These are phyloP conservation scores for Kluyveromyces sp. DNA, from an alignment of 1,139 yeast species.

Conservation along the genomic window DNA sequence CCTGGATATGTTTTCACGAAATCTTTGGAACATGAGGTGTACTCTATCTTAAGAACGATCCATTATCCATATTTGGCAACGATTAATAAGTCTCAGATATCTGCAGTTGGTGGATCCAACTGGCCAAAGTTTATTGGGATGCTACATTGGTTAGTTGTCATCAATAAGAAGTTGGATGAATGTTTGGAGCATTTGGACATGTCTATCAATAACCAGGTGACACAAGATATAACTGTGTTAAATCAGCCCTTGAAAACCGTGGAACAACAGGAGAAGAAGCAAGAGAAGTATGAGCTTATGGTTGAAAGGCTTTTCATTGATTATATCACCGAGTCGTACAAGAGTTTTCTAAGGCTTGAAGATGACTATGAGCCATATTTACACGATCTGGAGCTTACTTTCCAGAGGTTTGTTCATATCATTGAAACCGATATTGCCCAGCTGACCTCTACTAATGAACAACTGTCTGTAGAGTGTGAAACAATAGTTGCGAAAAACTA, in stretches of 20 bases:
- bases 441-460: slow-evolving; percentile 35
- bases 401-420: slow-evolving; percentile 38
- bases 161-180: slow-evolving; percentile 42
- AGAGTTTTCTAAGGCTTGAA: slow-evolving; percentile 53
- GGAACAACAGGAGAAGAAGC: slow-evolving; percentile 33
- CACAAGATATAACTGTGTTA: slow-evolving; percentile 26
- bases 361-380: slow-evolving; percentile 53
- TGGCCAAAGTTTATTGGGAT: slow-evolving; percentile 84
- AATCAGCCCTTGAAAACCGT: slow-evolving; percentile 38
- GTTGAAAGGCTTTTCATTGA: slow-evolving; percentile 57
- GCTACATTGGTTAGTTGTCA: slow-evolving; percentile 68
- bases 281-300: slow-evolving; percentile 30
- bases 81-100: slow-evolving; percentile 73
- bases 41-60: slow-evolving; percentile 52
- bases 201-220: slow-evolving; percentile 21
- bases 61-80: slow-evolving; percentile 77
- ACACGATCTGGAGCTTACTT: slow-evolving; percentile 50
- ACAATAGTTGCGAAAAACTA: slow-evolving; percentile 33
- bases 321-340: slow-evolving; percentile 61
- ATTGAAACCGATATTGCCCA: slow-evolving; percentile 39
- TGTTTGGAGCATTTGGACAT: slow-evolving; percentile 24
- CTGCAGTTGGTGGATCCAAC: slow-evolving; percentile 87
- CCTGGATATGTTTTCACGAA: slow-evolving; percentile 68
- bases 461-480: slow-evolving; percentile 28
- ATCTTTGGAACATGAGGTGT: slow-evolving; percentile 71